phyloP scores from a whole-genome alignment of 2,329 filamentous ascomycete genomes.

The Phyllosticta citrichinensis region DNA sequence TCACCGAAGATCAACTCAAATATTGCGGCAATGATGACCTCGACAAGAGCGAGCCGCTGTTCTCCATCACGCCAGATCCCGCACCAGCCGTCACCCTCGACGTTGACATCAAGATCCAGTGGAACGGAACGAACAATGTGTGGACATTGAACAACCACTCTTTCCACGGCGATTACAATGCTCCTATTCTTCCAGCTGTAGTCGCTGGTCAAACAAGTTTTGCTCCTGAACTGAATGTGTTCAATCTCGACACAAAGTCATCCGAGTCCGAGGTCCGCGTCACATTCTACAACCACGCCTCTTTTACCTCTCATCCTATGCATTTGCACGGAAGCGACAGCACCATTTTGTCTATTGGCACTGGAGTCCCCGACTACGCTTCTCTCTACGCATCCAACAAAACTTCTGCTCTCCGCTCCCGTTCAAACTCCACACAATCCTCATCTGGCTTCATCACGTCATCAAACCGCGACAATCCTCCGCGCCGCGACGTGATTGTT shows the following conservation, averaged over 20 bases:
- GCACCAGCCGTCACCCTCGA: background rate
- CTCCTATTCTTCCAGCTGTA: slow-evolving; percentile 27
- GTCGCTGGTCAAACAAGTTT: slow-evolving; percentile 19
- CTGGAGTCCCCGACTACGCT: slow-evolving; percentile 16
- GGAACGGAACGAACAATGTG: background rate
- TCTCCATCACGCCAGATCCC: background rate
- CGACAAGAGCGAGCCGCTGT: background rate
- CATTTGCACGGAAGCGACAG: slow-evolving; percentile 41
- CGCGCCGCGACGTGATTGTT: slow-evolving; percentile 25
- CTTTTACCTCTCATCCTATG: slow-evolving; percentile 16
- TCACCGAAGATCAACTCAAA: background rate
- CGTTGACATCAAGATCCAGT: background rate
- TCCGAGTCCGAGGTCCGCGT: slow-evolving; percentile 12
- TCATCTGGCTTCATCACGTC: slow-evolving; percentile 1
- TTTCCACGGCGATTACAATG: slow-evolving; percentile 27
- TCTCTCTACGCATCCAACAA: background rate
- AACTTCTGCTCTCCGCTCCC: background rate
- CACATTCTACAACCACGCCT: slow-evolving; percentile 24
- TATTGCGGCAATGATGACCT: background rate
- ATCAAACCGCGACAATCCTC: slow-evolving; percentile 28
- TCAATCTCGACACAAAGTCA: slow-evolving; percentile 26
- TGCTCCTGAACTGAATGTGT: slow-evolving; percentile 26
- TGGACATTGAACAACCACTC: slow-evolving; percentile 3
- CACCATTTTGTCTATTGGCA: slow-evolving; percentile 32
- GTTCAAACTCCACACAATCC: background rate